A percentile compares a stretch with the other conserved stretches of the same genome.
These are phyloP conservation scores for Phanerochaete sordida DNA, from an alignment of 768 basidiomycete genomes.

Conservation along the genomic window DNA sequence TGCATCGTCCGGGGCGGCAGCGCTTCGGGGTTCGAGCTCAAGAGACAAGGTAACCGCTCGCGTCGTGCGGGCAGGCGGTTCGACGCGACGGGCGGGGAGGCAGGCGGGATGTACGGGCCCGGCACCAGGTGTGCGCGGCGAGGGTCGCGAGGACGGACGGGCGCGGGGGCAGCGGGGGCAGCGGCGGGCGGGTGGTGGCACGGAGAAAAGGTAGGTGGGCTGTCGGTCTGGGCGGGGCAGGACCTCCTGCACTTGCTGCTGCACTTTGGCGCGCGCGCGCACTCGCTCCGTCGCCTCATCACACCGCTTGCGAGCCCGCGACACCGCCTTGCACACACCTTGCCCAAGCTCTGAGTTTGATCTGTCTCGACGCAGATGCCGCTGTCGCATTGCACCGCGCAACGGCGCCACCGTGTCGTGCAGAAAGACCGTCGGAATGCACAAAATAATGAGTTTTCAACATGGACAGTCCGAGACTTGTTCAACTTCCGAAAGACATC, in stretches of 20 bases:
- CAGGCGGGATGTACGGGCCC: background rate
- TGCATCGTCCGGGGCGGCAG: background rate
- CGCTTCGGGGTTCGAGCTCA: background rate
- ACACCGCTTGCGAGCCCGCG: background rate
- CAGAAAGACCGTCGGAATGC: too few species aligned
- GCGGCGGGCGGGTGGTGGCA: background rate
- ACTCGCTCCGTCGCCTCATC: background rate
- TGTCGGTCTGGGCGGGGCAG: background rate
- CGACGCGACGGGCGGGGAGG: background rate
- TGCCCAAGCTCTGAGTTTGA: background rate
- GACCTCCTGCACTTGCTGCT: background rate
- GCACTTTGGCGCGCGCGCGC: background rate
- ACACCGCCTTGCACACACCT: background rate
- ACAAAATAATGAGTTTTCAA: too few species aligned
- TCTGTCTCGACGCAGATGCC: too few species aligned
- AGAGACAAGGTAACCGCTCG: background rate
- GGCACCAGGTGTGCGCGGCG: background rate
- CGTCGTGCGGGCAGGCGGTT: background rate
- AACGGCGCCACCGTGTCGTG: too few species aligned
- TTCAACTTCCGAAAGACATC: too few species aligned
- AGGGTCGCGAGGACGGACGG: slow-evolving; percentile 1
- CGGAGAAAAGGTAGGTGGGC: background rate
- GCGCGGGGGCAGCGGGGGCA: background rate
- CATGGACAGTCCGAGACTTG: too few species aligned
- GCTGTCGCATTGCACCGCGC: too few species aligned